Evolutionary conservation across 805 yeast species (phyloP), one percentile per base, ranked within the genome.

Genomic region (Hemisphaericaspora nanyangensis): DNA sequence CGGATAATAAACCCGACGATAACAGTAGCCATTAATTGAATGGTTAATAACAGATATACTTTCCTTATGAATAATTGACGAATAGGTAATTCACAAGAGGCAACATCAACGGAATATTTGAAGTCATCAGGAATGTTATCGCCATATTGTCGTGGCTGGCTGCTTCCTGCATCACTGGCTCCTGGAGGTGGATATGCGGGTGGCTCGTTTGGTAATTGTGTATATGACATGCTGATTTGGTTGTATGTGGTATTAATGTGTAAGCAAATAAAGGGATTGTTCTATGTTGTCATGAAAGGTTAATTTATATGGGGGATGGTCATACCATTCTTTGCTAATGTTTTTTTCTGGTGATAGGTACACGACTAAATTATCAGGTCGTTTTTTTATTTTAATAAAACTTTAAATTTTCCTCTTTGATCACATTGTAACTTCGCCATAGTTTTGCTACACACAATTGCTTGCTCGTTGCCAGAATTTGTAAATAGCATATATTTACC

Each of bases 41-140:
- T 61, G 10, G 80, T 59, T 35, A 88, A 69, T 34, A 89, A 70
- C 5, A 87, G 67, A 60, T 87, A 89, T 7, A 88, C 96, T 54
- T 84, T 85, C 43, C 89, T 74, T 49, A 85, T 66, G 51, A 88
- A 88, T 57, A 80, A 72, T 47, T 82, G 85, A 50, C 96, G 77
- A 29, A 88, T 70, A 12, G 83, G 78, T 37, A 85, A 64, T 42
- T 83, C 85, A 61, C 95, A 86, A 24, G 84, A 80, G 3, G 88
- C 77, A 17, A 88, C 95, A 37, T 76, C 74, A 6, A 84, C 83
- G 26, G 84, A 77, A 60, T 82, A 86, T 58, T 87, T 88, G 76
- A 87, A 88, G 60, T 86, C 95, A 49, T 87, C 85, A 4, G 83
- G 82, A 34, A 75, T 53, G 45, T 63, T 60, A 44, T 63, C 68